Conservation (phyloP, 2,329 filamentous ascomycete genomes). For the Penicillium sp. region DNA sequence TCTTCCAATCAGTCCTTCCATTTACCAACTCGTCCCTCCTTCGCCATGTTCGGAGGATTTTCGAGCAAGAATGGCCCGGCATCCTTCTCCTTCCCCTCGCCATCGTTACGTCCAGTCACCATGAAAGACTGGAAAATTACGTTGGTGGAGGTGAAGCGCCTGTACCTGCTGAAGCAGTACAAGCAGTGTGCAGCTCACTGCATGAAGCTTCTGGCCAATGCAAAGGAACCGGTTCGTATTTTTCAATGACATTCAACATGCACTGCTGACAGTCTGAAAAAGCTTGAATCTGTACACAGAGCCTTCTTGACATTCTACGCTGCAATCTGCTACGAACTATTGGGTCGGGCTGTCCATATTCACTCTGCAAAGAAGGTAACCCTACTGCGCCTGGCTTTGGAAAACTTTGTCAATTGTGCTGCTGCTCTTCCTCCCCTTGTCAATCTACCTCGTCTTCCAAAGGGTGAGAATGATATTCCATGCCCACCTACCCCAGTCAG, state of each 20-base stretch:
- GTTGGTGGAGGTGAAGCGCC: conserved; percentile 35
- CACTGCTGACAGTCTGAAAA: conserved; percentile 1
- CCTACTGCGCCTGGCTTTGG: conserved; percentile 41
- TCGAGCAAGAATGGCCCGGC: conserved; percentile 20
- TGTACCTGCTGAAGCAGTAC: conserved; percentile 40
- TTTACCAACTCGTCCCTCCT: background rate
- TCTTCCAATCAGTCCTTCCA: background rate
- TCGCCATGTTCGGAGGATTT: conserved; percentile 16
- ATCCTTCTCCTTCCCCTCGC: conserved; percentile 19
- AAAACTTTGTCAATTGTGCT: conserved; percentile 39
- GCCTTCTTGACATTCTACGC: conserved; percentile 50
- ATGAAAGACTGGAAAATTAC: conserved; percentile 34
- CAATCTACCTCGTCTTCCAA: background rate
- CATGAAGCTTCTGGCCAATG: conserved; percentile 29
- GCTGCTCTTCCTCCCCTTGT: conserved; percentile 24
- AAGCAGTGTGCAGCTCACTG: conserved; percentile 41
- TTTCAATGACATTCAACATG: background rate
- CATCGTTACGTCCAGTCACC: conserved; percentile 17
- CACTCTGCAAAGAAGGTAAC: conserved; percentile 47
- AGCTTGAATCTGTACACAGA: conserved; percentile 37
- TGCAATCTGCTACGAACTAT: conserved; percentile 47
- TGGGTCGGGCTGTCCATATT: conserved; percentile 49
- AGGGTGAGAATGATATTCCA: background rate
- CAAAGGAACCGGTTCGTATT: conserved; percentile 27
- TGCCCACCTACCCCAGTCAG: background rate